These are phyloP conservation scores for Saccharomycopsis olivae DNA, from an alignment of 805 yeast genomes.

Conservation along the genomic window DNA sequence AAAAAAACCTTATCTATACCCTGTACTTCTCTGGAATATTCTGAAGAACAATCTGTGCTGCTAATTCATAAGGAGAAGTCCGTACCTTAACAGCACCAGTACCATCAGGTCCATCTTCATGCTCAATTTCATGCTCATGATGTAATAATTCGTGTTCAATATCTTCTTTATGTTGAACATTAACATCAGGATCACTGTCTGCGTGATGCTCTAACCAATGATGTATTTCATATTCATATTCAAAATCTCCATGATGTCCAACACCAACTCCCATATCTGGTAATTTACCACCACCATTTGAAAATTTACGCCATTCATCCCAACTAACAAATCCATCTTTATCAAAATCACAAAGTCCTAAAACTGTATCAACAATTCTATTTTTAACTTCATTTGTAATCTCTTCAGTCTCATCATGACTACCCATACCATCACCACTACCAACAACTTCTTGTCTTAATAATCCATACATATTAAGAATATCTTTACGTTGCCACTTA, in stretches of 20 bases:
- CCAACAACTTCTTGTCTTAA: constrained; percentile 66
- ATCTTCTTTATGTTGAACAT: constrained; percentile 76
- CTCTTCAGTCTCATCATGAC: constrained; percentile 53
- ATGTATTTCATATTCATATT: constrained; percentile 85
- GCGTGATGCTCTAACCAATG: constrained; percentile 82
- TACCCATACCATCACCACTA: constrained; percentile 83
- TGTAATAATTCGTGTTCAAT: constrained; percentile 76
- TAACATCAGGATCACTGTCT: constrained; percentile 74
- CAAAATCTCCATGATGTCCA: constrained; percentile 82
- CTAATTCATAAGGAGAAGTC: constrained; percentile 30
- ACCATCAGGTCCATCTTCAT: constrained; percentile 25
- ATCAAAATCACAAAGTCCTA: constrained; percentile 53
- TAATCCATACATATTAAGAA: constrained; percentile 74
- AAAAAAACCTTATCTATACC: too few relatives aligned
- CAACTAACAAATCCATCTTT: constrained; percentile 52
- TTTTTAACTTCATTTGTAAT: constrained; percentile 45
- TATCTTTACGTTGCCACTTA: constrained; percentile 46
- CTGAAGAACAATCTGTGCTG: constrained; percentile 26
- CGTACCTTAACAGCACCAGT: constrained; percentile 27
- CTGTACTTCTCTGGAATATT: constrained; percentile 33
- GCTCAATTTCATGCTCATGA: constrained; percentile 79
- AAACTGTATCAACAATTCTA: constrained; percentile 40
- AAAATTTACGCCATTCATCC: constrained; percentile 62
- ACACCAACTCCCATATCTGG: constrained; percentile 93
- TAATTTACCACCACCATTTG: constrained; percentile 52